Evolutionary conservation across 2,329 filamentous ascomycete genomes (phyloP).

Genomic region (Penicillium rolfsii): DNA sequence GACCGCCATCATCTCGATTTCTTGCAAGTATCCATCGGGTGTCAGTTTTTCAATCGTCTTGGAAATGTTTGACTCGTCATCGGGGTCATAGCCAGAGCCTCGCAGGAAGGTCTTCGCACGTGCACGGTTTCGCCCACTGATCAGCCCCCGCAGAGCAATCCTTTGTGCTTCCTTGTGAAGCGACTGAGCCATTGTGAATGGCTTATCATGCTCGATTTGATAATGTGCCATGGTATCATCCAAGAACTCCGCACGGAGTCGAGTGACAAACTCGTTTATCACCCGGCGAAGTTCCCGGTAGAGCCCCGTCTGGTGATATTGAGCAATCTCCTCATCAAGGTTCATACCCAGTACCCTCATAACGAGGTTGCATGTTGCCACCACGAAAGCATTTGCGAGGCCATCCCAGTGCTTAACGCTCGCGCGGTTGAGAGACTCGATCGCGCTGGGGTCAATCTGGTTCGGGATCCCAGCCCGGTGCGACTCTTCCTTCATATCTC

Average conservation of each 20-base stretch:
- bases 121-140: slow-evolving; percentile 22
- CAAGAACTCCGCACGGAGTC: slow-evolving; percentile 42
- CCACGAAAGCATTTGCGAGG: slow-evolving; percentile 53
- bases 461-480: slow-evolving; percentile 62
- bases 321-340: slow-evolving; percentile 46
- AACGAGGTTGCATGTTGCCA: slow-evolving; percentile 35
- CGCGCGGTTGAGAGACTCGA: slow-evolving; percentile 61
- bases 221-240: slow-evolving; percentile 57
- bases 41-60: slow-evolving; percentile 34
- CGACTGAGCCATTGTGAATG: slow-evolving; percentile 57
- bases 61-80: slow-evolving; percentile 26
- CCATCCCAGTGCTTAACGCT: slow-evolving; percentile 62
- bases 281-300: slow-evolving; percentile 42
- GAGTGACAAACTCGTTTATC: slow-evolving; percentile 53
- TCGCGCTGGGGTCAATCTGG: slow-evolving; percentile 63
- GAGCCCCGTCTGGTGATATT: slow-evolving; percentile 41
- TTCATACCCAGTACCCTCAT: slow-evolving; percentile 47
- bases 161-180: slow-evolving; percentile 30
- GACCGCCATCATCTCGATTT: slow-evolving; percentile 50
- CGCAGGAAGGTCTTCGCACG: slow-evolving; percentile 24
- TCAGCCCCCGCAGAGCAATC: slow-evolving; percentile 18
- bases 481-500: slow-evolving; percentile 58
- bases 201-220: slow-evolving; percentile 56
- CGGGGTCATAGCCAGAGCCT: slow-evolving; percentile 16
- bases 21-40: slow-evolving; percentile 40